A percentile compares a stretch with the other conserved stretches of the same genome.
These are phyloP conservation scores for Fusarium chlamydosporum DNA, from an alignment of 2,329 filamentous ascomycete species.

Conservation along the genomic window DNA sequence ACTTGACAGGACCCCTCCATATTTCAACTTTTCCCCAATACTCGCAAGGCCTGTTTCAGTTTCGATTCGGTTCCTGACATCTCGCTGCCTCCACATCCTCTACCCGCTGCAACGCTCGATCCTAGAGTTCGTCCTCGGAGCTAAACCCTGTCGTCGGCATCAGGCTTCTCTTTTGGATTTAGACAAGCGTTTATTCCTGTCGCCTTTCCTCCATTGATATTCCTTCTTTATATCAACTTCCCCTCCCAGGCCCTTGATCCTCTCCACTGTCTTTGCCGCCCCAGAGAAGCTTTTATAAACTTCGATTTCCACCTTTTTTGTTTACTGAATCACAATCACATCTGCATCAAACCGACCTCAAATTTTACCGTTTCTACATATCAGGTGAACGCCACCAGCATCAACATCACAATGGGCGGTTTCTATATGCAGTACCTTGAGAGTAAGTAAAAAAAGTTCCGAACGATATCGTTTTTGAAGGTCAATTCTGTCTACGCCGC, in stretches of 20 bases:
- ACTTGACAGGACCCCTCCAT: slow-evolving; percentile 32
- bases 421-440: slow-evolving; percentile 81
- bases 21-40: slow-evolving; percentile 18
- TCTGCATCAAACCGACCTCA: slow-evolving; percentile 27
- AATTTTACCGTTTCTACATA: slow-evolving; percentile 13
- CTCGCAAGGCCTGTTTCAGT: slow-evolving; percentile 32
- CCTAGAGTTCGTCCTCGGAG: slow-evolving; percentile 35
- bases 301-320: slow-evolving; percentile 44
- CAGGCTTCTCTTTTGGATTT: slow-evolving; percentile 42
- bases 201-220: slow-evolving; percentile 33
- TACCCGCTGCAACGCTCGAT: slow-evolving; percentile 37
- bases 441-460: slow-evolving; percentile 69
- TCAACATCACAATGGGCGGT: slow-evolving; percentile 67
- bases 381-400: slow-evolving; percentile 46
- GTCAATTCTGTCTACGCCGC: slow-evolving; percentile 38
- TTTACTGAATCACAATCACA: slow-evolving; percentile 30
- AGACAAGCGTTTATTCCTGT: slow-evolving; percentile 47
- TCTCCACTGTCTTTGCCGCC: slow-evolving; percentile 33
- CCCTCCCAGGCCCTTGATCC: slow-evolving; percentile 24
- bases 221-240: slow-evolving; percentile 23
- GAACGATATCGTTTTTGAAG: slow-evolving; percentile 20
- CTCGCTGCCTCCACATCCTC: slow-evolving; percentile 34
- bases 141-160: slow-evolving; percentile 39
- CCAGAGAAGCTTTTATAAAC: slow-evolving; percentile 35
- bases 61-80: slow-evolving; percentile 32